phyloP scores from a whole-genome alignment of 2,329 filamentous ascomycete species.

The Penicillium italicum region DNA sequence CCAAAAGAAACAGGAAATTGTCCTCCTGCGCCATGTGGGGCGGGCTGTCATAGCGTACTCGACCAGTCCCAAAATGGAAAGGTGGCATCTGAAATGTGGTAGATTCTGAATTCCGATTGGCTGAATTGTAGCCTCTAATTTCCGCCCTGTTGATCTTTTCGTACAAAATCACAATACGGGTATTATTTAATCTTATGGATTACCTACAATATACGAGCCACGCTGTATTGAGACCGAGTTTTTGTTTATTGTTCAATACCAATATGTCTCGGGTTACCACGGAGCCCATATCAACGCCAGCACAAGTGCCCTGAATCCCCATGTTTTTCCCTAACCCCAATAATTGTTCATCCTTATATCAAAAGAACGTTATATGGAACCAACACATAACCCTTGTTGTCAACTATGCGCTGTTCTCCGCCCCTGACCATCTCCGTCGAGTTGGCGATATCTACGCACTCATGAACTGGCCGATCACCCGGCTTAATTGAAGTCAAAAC shows the following conservation, averaged over 20 bases:
- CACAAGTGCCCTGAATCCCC: background rate
- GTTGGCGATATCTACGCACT: background rate
- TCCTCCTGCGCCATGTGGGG: constrained; percentile 17
- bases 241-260: background rate
- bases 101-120: background rate
- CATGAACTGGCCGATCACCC: constrained; percentile 6
- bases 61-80: constrained; percentile 10
- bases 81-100: constrained; percentile 7
- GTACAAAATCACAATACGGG: constrained; percentile 1
- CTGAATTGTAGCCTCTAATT: constrained; percentile 7
- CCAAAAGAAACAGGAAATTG: constrained; percentile 14
- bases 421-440: constrained; percentile 4
- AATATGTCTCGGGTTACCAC: background rate
- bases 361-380: too few species aligned
- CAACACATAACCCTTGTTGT: background rate
- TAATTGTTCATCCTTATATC: too few species aligned
- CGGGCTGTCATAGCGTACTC: background rate
- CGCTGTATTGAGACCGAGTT: background rate
- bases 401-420: background rate
- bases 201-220: background rate
- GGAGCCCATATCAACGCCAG: background rate
- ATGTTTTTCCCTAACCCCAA: background rate
- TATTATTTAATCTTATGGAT: background rate
- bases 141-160: constrained; percentile 22
- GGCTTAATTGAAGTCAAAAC: background rate